Conservation (phyloP, 768 basidiomycete species). For the Boletellus sp. region DNA sequence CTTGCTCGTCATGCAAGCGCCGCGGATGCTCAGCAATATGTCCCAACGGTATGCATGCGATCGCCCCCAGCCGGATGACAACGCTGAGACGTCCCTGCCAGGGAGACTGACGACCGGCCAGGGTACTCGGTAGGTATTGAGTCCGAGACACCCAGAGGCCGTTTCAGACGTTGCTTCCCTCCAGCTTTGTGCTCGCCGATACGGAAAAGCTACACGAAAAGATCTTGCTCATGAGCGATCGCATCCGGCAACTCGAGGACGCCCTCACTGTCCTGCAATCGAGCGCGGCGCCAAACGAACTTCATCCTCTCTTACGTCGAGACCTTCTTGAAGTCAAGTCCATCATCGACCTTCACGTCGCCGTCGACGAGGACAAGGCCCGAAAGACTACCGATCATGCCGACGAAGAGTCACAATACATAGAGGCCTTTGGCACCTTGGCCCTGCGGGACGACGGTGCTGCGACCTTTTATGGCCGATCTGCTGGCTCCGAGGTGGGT, state of each 20-base stretch:
- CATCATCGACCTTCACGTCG: conserved; percentile 63
- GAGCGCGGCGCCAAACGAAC: conserved; percentile 40
- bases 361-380: conserved; percentile 40
- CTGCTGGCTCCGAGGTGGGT: conserved; percentile 68
- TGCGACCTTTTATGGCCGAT: conserved; percentile 68
- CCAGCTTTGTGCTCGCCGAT: conserved; percentile 67
- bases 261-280: conserved; percentile 57
- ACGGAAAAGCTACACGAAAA: conserved; percentile 68
- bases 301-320: conserved; percentile 57
- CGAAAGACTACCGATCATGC: conserved; percentile 25
- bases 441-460: conserved; percentile 68
- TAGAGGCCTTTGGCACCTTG: conserved; percentile 67
- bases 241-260: conserved; percentile 69
- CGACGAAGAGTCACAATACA: conserved; percentile 47
- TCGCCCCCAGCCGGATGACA: not conserved
- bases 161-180: not conserved
- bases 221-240: conserved; percentile 64
- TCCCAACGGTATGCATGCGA: conserved; percentile 47
- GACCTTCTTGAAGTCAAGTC: conserved; percentile 66
- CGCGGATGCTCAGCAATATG: conserved; percentile 76
- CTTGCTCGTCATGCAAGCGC: conserved; percentile 58
- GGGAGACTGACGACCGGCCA: conserved; percentile 72
- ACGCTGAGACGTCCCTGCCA: conserved; percentile 4
- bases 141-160: not conserved
- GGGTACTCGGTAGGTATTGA: conserved; percentile 57